phyloP scores from a whole-genome alignment of 208 protist genomes.

The Porcisia hertigi region DNA sequence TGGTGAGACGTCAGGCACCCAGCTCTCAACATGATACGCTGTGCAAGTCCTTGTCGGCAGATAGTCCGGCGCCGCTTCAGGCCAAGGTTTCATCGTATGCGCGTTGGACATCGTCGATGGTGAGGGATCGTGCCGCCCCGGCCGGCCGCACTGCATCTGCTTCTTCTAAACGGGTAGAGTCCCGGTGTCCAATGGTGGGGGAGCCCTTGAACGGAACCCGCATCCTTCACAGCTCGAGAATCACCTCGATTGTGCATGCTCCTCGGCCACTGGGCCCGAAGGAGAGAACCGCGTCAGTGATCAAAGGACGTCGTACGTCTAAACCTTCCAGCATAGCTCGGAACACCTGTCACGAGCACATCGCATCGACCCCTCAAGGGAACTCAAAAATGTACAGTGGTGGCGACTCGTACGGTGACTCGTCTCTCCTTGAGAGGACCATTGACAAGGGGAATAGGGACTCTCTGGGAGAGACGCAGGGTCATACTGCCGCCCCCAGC shows the following conservation, averaged over 20 bases:
- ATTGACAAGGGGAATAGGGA: background rate
- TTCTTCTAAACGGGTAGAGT: background rate
- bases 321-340: background rate
- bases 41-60: background rate
- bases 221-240: background rate
- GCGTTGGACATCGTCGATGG: background rate
- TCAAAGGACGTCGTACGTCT: background rate
- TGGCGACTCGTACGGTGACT: background rate
- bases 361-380: too few species aligned
- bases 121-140: background rate
- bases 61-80: background rate
- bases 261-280: background rate
- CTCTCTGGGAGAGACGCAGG: background rate
- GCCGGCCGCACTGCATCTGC: background rate
- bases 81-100: background rate
- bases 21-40: background rate
- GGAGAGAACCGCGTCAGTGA: background rate
- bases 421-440: background rate
- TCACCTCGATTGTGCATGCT: background rate
- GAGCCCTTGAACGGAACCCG: background rate
- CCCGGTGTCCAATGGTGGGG: too few species aligned
- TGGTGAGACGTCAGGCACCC: background rate
- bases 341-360: background rate
- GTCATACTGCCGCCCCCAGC: background rate
- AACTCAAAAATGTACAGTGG: background rate